phyloP scores from a whole-genome alignment of 345 rosid species.

The Capsella bursapastoris region DNA sequence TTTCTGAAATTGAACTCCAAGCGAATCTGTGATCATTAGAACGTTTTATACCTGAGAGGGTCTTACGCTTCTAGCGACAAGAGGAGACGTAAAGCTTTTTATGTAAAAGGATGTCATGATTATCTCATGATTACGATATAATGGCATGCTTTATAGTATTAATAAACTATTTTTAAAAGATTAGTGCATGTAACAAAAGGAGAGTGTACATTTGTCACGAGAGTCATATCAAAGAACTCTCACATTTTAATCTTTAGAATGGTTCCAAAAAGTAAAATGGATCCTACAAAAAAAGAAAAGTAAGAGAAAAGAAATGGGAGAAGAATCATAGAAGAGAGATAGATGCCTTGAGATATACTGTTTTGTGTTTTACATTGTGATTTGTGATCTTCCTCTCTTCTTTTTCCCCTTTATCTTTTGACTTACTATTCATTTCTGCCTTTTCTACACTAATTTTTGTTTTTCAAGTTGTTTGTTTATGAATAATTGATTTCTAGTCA shows the following conservation, averaged over 20 bases:
- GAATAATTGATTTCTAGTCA: conserved; percentile 34
- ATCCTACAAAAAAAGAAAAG: conserved; percentile 10
- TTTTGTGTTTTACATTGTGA: conserved; percentile 4
- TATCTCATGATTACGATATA: conserved; percentile 49
- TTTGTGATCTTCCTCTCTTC: conserved; percentile 30
- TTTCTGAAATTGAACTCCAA: conserved; percentile 15
- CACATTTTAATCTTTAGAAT: conserved; percentile 29
- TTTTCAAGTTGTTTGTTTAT: conserved; percentile 4
- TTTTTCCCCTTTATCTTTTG: conserved; percentile 32
- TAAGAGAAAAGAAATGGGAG: neutral
- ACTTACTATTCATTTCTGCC: conserved; percentile 13
- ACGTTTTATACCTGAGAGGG: too few relatives aligned
- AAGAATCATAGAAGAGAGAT: conserved; percentile 37
- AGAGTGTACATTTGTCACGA: conserved; percentile 23
- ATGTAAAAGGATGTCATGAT: conserved; percentile 41
- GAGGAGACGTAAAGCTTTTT: conserved; percentile 33
- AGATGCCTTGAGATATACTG: conserved; percentile 43
- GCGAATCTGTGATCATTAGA: neutral
- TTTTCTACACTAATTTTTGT: conserved; percentile 2
- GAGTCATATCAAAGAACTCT: conserved; percentile 36
- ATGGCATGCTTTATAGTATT: neutral
- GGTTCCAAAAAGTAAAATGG: conserved; percentile 46
- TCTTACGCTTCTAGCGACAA: conserved; percentile 4
- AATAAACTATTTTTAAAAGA: neutral
- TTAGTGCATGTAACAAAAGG: conserved; percentile 22